Evolutionary conservation across 2,329 filamentous ascomycete species (phyloP), one percentile per base, ranked within the genome.

Genomic region (Blastomyces emzantsi): DNA sequence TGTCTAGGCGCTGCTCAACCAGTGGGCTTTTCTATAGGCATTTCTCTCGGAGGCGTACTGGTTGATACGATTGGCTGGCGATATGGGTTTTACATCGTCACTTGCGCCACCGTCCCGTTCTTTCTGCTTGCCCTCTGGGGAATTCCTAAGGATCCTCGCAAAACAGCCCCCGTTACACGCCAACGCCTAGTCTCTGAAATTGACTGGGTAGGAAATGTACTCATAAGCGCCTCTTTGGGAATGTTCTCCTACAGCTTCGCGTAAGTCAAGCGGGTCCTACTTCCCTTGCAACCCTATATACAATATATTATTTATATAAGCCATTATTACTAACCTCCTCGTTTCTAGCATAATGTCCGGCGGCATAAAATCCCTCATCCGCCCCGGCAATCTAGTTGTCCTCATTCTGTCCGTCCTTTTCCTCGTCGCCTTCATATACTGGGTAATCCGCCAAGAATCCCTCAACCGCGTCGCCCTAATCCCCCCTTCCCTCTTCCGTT

Each of bases 401-500:
- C 55, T 63, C 67, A 45, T 67, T 28, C 49, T 63, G 6, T 60
- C 60, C 52, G 17, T 39, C 6, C 13, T 65, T 45, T 56, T 81
- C 0, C 68, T 84, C 5, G 77, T 78, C 0, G 67, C 71, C 0
- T 86, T 86, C 68, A 72, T 81, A 41, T 70, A 74, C 25, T 86
- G 84, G 84, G 77, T 83, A 52, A 73, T 76, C 15, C 73, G 75
- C 0, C 81, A 80, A 61, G 79, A 81, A 61, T 72, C 70, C 13
- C 68, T 70, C 0, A 73, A 75, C 15, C 73, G 74, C 5, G 80
- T 82, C 19, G 82, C 83, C 1, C 70, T 87, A 15, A 85, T 87
- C 22, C 84, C 85, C 0, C 86, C 86, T 68, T 80, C 78, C 0
- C 73, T 87, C 0, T 87, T 84, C 84, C 76, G 73, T 30, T 84